Conservation (phyloP, 2,329 filamentous ascomycete genomes). For the Mycosphaerelloides madeirae region DNA sequence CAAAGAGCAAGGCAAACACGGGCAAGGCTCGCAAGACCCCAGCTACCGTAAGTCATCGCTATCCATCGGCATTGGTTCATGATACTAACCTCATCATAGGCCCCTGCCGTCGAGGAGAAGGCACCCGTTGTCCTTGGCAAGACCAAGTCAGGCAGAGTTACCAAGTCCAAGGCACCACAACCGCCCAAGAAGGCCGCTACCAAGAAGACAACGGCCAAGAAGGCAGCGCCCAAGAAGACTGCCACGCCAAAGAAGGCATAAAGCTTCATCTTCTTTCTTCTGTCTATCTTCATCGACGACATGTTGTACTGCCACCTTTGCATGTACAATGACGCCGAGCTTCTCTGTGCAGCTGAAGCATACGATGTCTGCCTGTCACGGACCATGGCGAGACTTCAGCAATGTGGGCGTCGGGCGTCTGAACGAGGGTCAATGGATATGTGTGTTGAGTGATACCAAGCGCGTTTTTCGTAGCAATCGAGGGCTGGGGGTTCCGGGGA, state of each 20-base stretch:
- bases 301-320: constrained; percentile 1
- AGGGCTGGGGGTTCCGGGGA: constrained; percentile 4
- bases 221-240: constrained; percentile 45
- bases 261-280: constrained; percentile 10
- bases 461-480: constrained; percentile 2
- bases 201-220: constrained; percentile 37
- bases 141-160: constrained; percentile 82
- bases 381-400: not conserved
- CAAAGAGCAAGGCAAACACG: constrained; percentile 43
- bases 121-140: constrained; percentile 63
- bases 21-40: constrained; percentile 43
- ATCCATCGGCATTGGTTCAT: not conserved
- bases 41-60: constrained; percentile 25
- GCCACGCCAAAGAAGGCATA: constrained; percentile 34
- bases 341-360: constrained; percentile 1
- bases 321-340: constrained; percentile 10
- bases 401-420: constrained; percentile 5
- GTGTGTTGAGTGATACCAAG: constrained; percentile 5
- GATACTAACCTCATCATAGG: constrained; percentile 38
- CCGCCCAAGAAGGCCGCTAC: constrained; percentile 41
- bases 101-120: constrained; percentile 64
- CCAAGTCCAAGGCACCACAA: constrained; percentile 59
- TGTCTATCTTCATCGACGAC: constrained; percentile 2
- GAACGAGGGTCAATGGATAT: constrained; percentile 5
- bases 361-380: not conserved